Evolutionary conservation across 2,329 filamentous ascomycete species (phyloP).

Genomic region (Reticulascus tulasneorum): DNA sequence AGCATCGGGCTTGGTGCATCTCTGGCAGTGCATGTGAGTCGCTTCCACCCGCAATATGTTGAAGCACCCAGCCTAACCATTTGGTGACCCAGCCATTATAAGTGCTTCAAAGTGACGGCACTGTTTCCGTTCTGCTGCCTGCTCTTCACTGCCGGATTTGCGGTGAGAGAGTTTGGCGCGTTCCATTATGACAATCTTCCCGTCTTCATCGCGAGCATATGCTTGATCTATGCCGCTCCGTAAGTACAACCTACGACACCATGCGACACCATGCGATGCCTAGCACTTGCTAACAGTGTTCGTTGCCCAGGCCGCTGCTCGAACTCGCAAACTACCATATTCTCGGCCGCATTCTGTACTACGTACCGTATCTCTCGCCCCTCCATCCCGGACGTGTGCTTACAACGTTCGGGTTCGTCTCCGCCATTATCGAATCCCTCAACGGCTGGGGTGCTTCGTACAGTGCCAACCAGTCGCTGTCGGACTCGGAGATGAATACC

Average conservation of each 20-base stretch:
- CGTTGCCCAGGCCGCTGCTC: conserved; percentile 45
- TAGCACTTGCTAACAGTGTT: neutral
- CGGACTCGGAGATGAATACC: conserved; percentile 29
- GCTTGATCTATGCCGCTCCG: conserved; percentile 30
- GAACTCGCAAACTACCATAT: conserved; percentile 60
- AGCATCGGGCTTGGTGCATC: conserved; percentile 31
- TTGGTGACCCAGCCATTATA: conserved; percentile 41
- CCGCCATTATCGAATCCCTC: conserved; percentile 43
- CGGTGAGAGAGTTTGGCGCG: conserved; percentile 31
- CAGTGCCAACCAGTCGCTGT: conserved; percentile 39
- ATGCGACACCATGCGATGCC: neutral
- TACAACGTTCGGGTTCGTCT: conserved; percentile 42
- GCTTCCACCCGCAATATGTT: neutral
- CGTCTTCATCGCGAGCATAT: conserved; percentile 29
- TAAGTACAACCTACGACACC: conserved; percentile 13
- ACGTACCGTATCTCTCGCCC: conserved; percentile 55
- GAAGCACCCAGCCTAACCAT: neutral
- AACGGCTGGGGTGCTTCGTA: conserved; percentile 45
- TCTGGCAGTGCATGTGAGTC: conserved; percentile 44
- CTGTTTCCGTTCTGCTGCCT: conserved; percentile 51
- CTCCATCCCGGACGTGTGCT: conserved; percentile 41
- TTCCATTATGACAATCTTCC: conserved; percentile 26
- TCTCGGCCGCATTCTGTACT: conserved; percentile 55
- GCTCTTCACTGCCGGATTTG: conserved; percentile 54
- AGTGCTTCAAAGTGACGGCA: conserved; percentile 51